Conservation (phyloP, 768 basidiomycete species). For the Lepiota subincarnata region DNA sequence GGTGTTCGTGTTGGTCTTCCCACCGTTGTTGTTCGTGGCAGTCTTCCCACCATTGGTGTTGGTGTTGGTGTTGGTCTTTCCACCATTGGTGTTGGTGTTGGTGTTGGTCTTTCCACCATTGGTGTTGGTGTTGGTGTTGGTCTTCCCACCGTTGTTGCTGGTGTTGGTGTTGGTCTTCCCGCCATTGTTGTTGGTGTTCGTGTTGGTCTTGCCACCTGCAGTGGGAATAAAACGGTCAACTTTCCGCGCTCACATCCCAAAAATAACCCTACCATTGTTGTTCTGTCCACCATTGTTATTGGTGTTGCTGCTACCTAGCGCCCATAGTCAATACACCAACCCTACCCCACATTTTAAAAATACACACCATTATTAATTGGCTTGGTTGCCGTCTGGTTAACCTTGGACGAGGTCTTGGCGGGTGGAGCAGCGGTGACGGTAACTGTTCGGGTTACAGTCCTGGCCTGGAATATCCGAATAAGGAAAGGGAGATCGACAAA, state of each 20-base stretch:
- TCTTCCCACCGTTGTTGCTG: conserved; percentile 6
- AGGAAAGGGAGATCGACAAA: conserved; percentile 5
- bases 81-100: neutral
- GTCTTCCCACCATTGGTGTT: conserved; percentile 4
- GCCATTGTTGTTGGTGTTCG: conserved; percentile 7
- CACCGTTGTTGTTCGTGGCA: conserved; percentile 1
- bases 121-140: conserved; percentile 8
- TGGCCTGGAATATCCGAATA: conserved; percentile 12
- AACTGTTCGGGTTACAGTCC: conserved; percentile 24
- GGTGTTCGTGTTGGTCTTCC: conserved; percentile 9
- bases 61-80: neutral
- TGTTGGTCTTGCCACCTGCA: neutral
- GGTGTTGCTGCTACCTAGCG: neutral
- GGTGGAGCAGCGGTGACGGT: conserved; percentile 29
- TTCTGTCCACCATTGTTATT: neutral
- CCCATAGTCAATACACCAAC: neutral
- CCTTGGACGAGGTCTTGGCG: conserved; percentile 12
- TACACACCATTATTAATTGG: conserved; percentile 4
- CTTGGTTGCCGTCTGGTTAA: neutral
- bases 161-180: conserved; percentile 9
- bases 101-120: conserved; percentile 7
- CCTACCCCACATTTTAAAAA: neutral
- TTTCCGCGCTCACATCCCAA: neutral
- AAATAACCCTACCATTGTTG: neutral
- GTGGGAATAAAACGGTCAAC: neutral